Percentiles rank a stretch among this genome's conserved stretches.
Conservation (phyloP, 495 filamentous ascomycete species). For the Bombardia bombarda region DNA sequence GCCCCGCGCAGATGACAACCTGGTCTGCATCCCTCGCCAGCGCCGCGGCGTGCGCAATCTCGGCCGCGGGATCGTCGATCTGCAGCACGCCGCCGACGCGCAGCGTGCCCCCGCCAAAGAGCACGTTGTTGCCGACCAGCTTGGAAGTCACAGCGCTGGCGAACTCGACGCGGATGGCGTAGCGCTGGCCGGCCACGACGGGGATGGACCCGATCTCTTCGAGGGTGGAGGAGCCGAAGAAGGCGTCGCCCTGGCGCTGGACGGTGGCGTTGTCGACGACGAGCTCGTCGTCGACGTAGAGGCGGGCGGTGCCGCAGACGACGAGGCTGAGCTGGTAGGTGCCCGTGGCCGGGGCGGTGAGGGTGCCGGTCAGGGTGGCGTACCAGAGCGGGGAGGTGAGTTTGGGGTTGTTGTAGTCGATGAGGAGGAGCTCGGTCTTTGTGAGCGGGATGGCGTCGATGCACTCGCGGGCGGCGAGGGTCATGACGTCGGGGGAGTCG, state of each 20-base stretch:
- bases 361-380: conserved; percentile 52
- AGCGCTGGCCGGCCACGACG: conserved; percentile 51
- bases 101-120: conserved; percentile 56
- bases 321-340: conserved; percentile 54
- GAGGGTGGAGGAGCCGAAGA: conserved; percentile 54
- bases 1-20: conserved; percentile 53
- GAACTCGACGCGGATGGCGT: conserved; percentile 56
- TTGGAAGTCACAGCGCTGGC: conserved; percentile 56
- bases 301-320: conserved; percentile 57
- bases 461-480: conserved; percentile 31
- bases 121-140: conserved; percentile 42
- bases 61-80: conserved; percentile 48
- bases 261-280: conserved; percentile 60
- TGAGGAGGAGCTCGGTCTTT: conserved; percentile 48
- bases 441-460: conserved; percentile 49
- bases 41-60: conserved; percentile 52
- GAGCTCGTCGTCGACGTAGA: conserved; percentile 56
- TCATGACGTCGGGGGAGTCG: conserved; percentile 45
- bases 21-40: conserved; percentile 55
- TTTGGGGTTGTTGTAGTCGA: conserved; percentile 56
- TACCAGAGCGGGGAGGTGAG: conserved; percentile 50
- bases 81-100: conserved; percentile 55
- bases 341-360: conserved; percentile 46
- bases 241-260: conserved; percentile 51
- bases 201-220: conserved; percentile 51